phyloP scores from a whole-genome alignment of 441 rosid genomes.

The Jatropha podagrica region DNA sequence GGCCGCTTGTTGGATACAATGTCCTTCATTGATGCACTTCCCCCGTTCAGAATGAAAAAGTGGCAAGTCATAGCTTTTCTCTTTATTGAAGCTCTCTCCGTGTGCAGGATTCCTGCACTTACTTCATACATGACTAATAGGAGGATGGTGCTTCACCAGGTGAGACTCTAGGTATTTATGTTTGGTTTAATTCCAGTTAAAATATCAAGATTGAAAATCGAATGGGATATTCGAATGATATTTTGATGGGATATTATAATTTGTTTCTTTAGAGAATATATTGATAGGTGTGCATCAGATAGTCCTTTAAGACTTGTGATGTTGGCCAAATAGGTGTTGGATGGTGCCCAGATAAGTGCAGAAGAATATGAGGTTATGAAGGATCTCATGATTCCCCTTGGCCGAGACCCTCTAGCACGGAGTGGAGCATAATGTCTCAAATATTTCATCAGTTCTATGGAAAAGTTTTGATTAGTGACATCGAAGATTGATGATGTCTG shows the following conservation, averaged over 20 bases:
- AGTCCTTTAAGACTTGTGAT: background rate
- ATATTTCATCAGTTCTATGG: background rate
- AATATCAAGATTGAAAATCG: too few relatives aligned
- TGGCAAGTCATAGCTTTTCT: slow-evolving; percentile 83
- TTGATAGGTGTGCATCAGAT: background rate
- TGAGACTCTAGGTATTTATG: slow-evolving; percentile 20
- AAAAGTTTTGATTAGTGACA: background rate
- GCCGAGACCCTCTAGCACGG: slow-evolving; percentile 63
- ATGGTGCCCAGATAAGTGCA: slow-evolving; percentile 54
- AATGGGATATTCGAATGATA: background rate
- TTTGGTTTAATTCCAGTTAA: background rate
- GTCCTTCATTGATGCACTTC: slow-evolving; percentile 74
- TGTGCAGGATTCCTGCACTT: slow-evolving; percentile 63
- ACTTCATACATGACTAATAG: slow-evolving; percentile 48
- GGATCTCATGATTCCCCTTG: slow-evolving; percentile 73
- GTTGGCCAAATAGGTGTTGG: slow-evolving; percentile 49
- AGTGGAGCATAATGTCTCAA: slow-evolving; percentile 50
- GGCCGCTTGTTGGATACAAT: slow-evolving; percentile 78
- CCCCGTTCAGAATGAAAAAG: slow-evolving; percentile 61
- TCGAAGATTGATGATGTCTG: background rate
- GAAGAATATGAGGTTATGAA: slow-evolving; percentile 86
- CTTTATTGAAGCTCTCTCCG: slow-evolving; percentile 74
- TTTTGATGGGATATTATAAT: background rate
- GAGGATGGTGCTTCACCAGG: slow-evolving; percentile 57
- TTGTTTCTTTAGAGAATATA: background rate